Conservation (phyloP, 257 asterid genomes). For the Nicotiana benthamiana region DNA sequence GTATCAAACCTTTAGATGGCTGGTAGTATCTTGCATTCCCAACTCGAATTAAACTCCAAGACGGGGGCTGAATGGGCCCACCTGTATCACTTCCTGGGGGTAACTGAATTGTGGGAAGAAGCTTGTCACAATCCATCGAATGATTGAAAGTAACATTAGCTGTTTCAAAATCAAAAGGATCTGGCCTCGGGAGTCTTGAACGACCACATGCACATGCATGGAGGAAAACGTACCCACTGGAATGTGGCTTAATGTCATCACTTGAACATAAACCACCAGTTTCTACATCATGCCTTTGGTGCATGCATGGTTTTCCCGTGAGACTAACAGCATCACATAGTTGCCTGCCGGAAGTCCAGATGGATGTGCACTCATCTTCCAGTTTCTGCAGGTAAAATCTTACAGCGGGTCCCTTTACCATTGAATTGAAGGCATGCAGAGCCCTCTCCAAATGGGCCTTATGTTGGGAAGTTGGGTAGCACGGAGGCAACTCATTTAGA, state of each 20-base stretch:
- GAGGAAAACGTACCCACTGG: constrained; percentile 86
- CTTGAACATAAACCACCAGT: constrained; percentile 18
- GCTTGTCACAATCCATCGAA: constrained; percentile 83
- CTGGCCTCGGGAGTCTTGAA: constrained; percentile 67
- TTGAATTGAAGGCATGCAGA: constrained; percentile 42
- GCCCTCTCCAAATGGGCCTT: constrained; percentile 67
- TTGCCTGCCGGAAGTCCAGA: constrained; percentile 89
- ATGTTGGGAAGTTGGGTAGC: constrained; percentile 82
- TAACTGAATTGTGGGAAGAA: constrained; percentile 56
- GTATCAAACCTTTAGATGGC: constrained; percentile 79
- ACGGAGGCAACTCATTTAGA: constrained; percentile 61
- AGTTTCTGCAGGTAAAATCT: constrained; percentile 42
- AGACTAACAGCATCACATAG: constrained; percentile 91
- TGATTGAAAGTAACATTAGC: constrained; percentile 49
- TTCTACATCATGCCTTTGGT: constrained; percentile 52
- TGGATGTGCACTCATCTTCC: constrained; percentile 72
- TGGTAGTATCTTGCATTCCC: constrained; percentile 80
- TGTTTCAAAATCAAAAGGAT: constrained; percentile 83
- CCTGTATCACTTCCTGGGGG: constrained; percentile 39
- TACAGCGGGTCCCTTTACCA: constrained; percentile 89
- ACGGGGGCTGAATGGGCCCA: constrained; percentile 39
- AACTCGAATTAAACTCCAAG: constrained; percentile 80
- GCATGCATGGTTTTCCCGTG: constrained; percentile 94
- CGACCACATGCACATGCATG: constrained; percentile 99
- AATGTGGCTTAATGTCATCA: constrained; percentile 50